Evolutionary conservation across 116 monocot genomes (phyloP), one percentile per base, ranked within the genome.

Genomic region (Posidonia oceanica): DNA sequence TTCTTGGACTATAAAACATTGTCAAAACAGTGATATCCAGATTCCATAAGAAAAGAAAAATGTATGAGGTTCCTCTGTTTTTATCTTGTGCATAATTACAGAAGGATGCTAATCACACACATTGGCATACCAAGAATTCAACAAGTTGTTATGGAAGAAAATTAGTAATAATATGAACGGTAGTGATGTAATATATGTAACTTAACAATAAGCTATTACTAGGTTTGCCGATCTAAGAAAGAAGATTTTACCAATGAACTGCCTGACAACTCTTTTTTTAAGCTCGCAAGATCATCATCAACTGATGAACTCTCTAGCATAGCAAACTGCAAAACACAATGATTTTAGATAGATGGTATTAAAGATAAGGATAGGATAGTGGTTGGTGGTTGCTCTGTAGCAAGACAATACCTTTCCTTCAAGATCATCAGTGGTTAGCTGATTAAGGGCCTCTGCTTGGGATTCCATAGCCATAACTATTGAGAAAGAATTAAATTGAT

Each of bases 391-490:
- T 58, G 17, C 54, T 53, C 7, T 68, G 68, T 51, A 72, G 23
- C 36, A 57, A 66, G 17, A 70, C 54, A 69, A 23, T 79, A 93
- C 93, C 90, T 99, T 99, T 73, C 99, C 99, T 75, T 99, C 98
- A 36, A 99, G 84, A 77, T 99, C 93, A 74, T 99, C 99, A 65
- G 86, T 78, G 8, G 81, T 86, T 81, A 99, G 71, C 79, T 90
- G 85, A 79, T 88, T 90, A 61, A 99, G 83, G 55, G 99, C 93
- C 66, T 99, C 99, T 42, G 99, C 86, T 83, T 99, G 90, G 41
- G 93, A 93, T 77, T 99, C 98, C 93, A 99, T 88, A 39, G 90
- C 79, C 88, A 93, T 78, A 70, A 99, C 99, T 99, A 68, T 78
- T 51, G 8, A 69, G 36, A 36, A 57, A 8, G 14, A 39, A 40